Evolutionary conservation across 306 rosid species (phyloP).

Genomic region (Hippophae gyantsensis): DNA sequence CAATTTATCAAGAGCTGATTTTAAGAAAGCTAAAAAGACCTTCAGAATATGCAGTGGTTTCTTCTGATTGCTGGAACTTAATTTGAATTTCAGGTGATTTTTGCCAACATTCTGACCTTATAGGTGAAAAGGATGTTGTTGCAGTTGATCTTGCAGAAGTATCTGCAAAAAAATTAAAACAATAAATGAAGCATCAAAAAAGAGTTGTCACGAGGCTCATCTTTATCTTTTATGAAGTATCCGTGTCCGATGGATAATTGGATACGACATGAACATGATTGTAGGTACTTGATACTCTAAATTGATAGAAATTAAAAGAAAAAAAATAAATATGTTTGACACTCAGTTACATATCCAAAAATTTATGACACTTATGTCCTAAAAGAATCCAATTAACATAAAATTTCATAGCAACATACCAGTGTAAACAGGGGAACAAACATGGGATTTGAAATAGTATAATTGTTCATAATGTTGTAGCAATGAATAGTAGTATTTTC

Average conservation of each 20-base stretch:
- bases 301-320: too few relatives aligned
- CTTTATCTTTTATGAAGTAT: background rate
- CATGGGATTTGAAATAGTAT: constrained; percentile 54
- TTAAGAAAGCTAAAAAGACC: constrained; percentile 32
- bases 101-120: constrained; percentile 24
- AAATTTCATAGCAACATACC: constrained; percentile 23
- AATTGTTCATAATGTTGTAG: constrained; percentile 75
- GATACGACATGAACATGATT: too few relatives aligned
- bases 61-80: constrained; percentile 26
- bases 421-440: constrained; percentile 29
- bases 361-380: too few relatives aligned
- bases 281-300: too few relatives aligned
- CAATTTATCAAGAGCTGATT: background rate
- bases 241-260: too few relatives aligned
- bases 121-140: constrained; percentile 21
- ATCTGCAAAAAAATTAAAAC: constrained; percentile 33
- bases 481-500: constrained; percentile 74
- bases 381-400: too few relatives aligned
- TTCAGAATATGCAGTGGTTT: constrained; percentile 34
- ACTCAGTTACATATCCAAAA: too few relatives aligned
- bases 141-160: constrained; percentile 27
- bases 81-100: constrained; percentile 28
- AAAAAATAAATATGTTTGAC: too few relatives aligned
- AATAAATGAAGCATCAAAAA: constrained; percentile 7
- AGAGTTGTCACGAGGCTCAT: background rate